phyloP scores from a whole-genome alignment of 441 rosid genomes.

The Monsonia emarginata region DNA sequence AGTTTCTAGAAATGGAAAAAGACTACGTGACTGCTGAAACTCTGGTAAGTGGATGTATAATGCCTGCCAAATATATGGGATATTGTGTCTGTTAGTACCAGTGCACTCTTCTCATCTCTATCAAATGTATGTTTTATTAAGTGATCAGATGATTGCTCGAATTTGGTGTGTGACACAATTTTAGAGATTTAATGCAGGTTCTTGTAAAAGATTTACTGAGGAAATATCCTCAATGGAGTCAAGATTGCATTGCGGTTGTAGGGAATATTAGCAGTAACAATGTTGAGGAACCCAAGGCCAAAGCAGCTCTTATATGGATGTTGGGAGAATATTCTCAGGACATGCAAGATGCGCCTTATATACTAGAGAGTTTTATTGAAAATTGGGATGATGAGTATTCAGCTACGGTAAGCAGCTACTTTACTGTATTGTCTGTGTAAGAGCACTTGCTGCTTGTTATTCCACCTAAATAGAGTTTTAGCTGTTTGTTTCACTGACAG shows the following conservation, averaged over 20 bases:
- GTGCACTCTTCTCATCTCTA: background rate
- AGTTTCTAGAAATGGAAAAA: conserved; percentile 96
- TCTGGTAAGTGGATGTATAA: conserved; percentile 43
- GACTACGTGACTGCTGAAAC: conserved; percentile 95
- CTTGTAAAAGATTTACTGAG: conserved; percentile 93
- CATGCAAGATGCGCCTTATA: conserved; percentile 90
- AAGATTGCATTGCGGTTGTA: conserved; percentile 96
- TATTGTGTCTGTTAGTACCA: background rate
- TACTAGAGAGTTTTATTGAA: conserved; percentile 71
- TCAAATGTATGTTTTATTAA: background rate
- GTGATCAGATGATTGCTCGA: background rate
- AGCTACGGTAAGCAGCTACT: conserved; percentile 40
- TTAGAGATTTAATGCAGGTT: conserved; percentile 43
- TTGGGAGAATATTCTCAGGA: conserved; percentile 95
- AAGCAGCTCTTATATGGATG: conserved; percentile 98
- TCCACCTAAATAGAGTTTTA: background rate
- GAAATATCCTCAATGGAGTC: conserved; percentile 99
- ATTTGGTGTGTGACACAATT: conserved; percentile 12
- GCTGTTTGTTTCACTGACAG: background rate
- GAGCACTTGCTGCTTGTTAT: background rate
- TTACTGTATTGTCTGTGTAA: conserved; percentile 8
- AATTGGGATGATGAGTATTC: conserved; percentile 94
- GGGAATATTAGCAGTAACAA: conserved; percentile 88
- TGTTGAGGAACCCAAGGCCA: conserved; percentile 88
- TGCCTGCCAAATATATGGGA: conserved; percentile 4